Evolutionary conservation across 345 rosid species (phyloP).

Genomic region (Carallia pectinifolia): DNA sequence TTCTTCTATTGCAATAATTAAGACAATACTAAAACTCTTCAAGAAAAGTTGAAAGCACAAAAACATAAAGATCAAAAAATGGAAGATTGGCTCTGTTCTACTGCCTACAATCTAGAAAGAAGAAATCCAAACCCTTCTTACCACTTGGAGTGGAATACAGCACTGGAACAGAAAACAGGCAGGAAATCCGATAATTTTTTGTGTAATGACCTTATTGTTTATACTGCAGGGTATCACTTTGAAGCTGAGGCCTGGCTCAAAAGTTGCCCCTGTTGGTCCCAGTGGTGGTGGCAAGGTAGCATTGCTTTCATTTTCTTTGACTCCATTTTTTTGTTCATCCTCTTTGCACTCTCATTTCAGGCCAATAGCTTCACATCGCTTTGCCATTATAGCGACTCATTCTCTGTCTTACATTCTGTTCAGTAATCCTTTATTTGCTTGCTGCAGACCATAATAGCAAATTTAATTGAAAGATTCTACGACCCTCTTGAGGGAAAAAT

Average conservation of each 20-base stretch:
- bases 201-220: background rate
- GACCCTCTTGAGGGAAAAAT: no score
- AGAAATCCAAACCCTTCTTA: background rate
- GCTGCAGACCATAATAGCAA: conserved; percentile 23
- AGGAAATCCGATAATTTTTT: background rate
- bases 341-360: background rate
- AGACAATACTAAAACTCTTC: no score
- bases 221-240: conserved; percentile 73
- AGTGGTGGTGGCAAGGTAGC: conserved; percentile 97
- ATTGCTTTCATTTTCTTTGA: conserved; percentile 3
- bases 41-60: no score
- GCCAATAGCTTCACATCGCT: background rate
- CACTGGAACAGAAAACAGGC: background rate
- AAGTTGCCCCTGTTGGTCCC: conserved; percentile 94
- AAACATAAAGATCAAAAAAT: no score
- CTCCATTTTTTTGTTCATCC: background rate
- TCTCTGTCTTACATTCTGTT: background rate
- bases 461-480: no score
- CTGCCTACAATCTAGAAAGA: no score
- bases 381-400: background rate
- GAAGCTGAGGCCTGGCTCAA: conserved; percentile 78
- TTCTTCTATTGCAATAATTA: no score
- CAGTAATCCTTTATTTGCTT: background rate
- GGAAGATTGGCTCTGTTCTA: no score
- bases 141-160: background rate